Evolutionary conservation across 345 rosid species (phyloP), one percentile per base, ranked within the genome.

Genomic region (Eucalyptus decipiens): DNA sequence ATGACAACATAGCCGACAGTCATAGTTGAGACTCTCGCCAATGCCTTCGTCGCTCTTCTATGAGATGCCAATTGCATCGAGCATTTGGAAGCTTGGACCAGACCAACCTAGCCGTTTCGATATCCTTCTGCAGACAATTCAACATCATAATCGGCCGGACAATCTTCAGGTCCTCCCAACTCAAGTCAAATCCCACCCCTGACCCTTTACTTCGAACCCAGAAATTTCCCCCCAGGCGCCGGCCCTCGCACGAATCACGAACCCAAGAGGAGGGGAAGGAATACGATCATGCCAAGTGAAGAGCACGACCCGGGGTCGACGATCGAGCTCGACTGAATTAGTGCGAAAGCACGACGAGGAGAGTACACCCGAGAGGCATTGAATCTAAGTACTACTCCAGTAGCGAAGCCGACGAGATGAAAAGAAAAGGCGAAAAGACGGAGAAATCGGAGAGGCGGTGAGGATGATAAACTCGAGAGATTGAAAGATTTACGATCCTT

Each of bases 41-140:
- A 23, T 56, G 28, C 60, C 60, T 21, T 91, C 93, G 86, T 91
- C 87, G 54, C 92, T 87, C 86, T 92, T 90, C 91, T 89, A 90
- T 85, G 93, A 93, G 47, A 94, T 85, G n/a, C 93, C 93, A 40
- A 90, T 91, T 15, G 90, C 94, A 6, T 96, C 96, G 67, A 90
- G 95, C 89, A 90, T 94, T 93, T 30, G 99, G 98, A 76, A 98
- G 92, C 72, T 89, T 93, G 49, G 98, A 97, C 99, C 98, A 98
- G 56, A 94, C 88, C 87, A 91, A 89, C 91, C 91, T 94, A 60
- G 95, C 97, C 72, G 96, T 93, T 91, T 95, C 98, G 42, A 60
- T 56, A 2, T 0, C 30, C 62, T 23, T 56, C 12, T 23, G 62
- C 28, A 56, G 26, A 2, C 28, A 3, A 56, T 23, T 23, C 62